Base-by-base conservation (phyloP, 805 yeast genomes). In the Geotrichum ghanense region DNA sequence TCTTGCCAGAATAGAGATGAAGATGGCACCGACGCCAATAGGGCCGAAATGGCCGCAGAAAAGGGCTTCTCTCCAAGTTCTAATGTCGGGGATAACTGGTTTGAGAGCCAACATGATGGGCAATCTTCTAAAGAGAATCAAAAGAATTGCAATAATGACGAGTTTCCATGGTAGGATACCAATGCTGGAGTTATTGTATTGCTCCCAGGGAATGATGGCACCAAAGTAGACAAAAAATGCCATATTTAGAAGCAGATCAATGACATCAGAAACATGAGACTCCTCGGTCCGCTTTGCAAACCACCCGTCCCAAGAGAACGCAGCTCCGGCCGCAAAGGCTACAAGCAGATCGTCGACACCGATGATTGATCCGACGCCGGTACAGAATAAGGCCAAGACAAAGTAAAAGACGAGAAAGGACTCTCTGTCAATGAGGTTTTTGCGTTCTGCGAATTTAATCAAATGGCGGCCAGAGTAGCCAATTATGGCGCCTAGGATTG, bases 11-110 rank as follows among this genome's bases (percentile, higher is more conserved):
- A 88, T 79, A 3, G 85, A 80, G 37, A 92, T 90, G 63, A 84
- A 87, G 5, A 88, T 71, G 1, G 95, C 95, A 48, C 96, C 95
- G 21, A 88, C 96, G 43, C 97, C 97, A 58, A 89, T 85, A 1
- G 97, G 96, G 16, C 97, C 97, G 63, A 89, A 88, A 66, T 88
- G 95, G 20, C 96, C 96, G 62, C 94, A 86, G 63, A 89, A 89
- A 2, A 88, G 61, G 0, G 96, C 96, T 62, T 88, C 97, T 61
- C 95, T 76, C 95, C 96, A 88, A 9, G 86, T 75, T 56, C 86
- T 80, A 35, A 88, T 76, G 59, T 88, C 96, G 0, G 96, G 95
- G 1, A 86, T 81, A 21, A 87, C 60, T 0, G 90, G 88, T 57
- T 83, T 83, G 43, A 84, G 66, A 0, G 77, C 72, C 44, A 88